phyloP scores from a whole-genome alignment of 805 yeast genomes.

The Blastobotrys robertii region DNA sequence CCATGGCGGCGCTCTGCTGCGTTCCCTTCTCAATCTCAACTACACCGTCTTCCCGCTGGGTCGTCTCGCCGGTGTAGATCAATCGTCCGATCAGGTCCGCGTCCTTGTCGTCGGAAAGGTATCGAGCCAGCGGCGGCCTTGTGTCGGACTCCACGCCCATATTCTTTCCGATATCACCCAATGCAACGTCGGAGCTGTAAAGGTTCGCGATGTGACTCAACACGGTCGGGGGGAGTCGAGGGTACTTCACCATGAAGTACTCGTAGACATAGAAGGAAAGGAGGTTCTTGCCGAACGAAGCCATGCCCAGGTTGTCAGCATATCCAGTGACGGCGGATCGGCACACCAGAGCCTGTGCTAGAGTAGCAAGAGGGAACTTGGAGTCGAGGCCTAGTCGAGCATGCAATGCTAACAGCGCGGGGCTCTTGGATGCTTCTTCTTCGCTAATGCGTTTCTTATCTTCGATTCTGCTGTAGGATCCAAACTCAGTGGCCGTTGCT shows the following conservation, averaged over 20 bases:
- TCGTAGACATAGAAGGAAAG: constrained; percentile 69
- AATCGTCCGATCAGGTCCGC: constrained; percentile 35
- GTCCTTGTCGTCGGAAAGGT: constrained; percentile 57
- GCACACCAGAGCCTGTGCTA: constrained; percentile 76
- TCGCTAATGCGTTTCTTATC: constrained; percentile 31
- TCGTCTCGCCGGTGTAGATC: constrained; percentile 8
- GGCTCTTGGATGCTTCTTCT: constrained; percentile 47
- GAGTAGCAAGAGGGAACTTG: constrained; percentile 47
- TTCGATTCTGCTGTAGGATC: constrained; percentile 24
- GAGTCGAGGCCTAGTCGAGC: constrained; percentile 60
- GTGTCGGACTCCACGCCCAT: constrained; percentile 90
- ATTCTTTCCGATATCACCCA: constrained; percentile 53
- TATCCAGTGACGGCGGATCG: constrained; percentile 33
- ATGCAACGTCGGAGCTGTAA: constrained; percentile 56
- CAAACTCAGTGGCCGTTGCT: constrained; percentile 24
- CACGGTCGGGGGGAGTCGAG: constrained; percentile 79
- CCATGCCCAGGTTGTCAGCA: constrained; percentile 69
- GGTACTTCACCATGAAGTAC: constrained; percentile 63
- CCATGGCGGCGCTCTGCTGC: constrained; percentile 36
- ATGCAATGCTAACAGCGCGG: constrained; percentile 71
- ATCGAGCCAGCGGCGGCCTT: constrained; percentile 52
- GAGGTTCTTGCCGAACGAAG: constrained; percentile 72
- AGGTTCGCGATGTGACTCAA: constrained; percentile 68
- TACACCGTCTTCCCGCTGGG: constrained; percentile 15
- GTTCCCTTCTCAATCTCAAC: constrained; percentile 34